These are phyloP conservation scores for Catharanthus roseus DNA, from an alignment of 257 asterid genomes.

Conservation along the genomic window DNA sequence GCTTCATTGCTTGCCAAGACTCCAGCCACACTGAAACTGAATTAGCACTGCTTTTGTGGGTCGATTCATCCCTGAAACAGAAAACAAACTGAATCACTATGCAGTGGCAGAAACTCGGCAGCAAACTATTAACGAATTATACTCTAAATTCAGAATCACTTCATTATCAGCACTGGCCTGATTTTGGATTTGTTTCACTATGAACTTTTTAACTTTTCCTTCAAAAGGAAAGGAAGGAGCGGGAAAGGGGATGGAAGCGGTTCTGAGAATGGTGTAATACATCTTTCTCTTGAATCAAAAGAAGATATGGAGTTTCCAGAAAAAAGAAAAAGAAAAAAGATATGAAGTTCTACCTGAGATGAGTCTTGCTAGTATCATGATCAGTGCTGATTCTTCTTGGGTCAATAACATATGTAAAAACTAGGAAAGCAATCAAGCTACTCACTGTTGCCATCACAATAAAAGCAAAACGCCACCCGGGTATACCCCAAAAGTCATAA, in stretches of 20 bases:
- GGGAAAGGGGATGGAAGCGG: background rate
- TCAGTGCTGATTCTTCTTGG: conserved; percentile 40
- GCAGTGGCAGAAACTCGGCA: background rate
- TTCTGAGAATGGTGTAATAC: background rate
- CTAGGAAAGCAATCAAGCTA: conserved; percentile 68
- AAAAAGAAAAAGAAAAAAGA: no score
- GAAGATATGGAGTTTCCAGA: no score
- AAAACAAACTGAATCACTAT: conserved; percentile 11
- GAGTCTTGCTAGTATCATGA: conserved; percentile 33
- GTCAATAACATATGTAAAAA: conserved; percentile 70
- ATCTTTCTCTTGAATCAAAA: background rate
- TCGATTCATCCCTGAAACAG: conserved; percentile 58
- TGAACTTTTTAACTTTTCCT: background rate
- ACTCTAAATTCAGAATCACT: background rate
- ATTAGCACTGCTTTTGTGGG: conserved; percentile 34
- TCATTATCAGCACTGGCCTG: background rate
- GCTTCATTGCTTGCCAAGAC: conserved; percentile 83
- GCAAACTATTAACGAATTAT: background rate
- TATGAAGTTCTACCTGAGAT: conserved; percentile 44
- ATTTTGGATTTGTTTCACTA: background rate
- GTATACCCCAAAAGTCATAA: conserved; percentile 61
- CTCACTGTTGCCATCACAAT: conserved; percentile 74
- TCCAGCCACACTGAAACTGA: conserved; percentile 65
- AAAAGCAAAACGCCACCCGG: conserved; percentile 91
- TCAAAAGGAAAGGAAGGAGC: background rate